Conservation (phyloP, 139 green algal species). For the Coccomyxa sp. region DNA sequence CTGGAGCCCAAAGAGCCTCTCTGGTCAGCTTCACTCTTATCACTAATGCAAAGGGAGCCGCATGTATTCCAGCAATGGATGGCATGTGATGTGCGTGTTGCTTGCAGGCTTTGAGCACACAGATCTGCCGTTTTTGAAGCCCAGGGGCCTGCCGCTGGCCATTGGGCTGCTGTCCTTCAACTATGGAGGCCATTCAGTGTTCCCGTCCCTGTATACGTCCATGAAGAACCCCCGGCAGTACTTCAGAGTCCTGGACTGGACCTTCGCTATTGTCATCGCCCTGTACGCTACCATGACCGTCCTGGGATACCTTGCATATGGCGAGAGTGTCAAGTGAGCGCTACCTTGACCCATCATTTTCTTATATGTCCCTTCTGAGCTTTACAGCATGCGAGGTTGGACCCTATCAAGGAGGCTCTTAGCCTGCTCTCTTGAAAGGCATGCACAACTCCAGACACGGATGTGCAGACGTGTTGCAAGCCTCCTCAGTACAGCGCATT, state of each 20-base stretch:
- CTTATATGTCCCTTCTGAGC: not conserved
- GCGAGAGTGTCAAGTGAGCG: not conserved
- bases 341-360: not conserved
- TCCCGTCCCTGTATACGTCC: conserved; percentile 36
- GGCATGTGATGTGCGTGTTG: not conserved
- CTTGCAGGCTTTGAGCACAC: not conserved
- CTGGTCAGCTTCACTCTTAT: no score
- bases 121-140: not conserved
- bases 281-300: conserved; percentile 25
- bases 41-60: no score
- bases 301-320: not conserved
- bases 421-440: not conserved
- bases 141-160: conserved; percentile 18
- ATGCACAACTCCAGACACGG: no score
- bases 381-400: not conserved
- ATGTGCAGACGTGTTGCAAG: no score
- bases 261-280: conserved; percentile 25
- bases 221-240: conserved; percentile 33
- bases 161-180: conserved; percentile 34
- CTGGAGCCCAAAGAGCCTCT: no score
- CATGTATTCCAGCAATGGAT: not conserved
- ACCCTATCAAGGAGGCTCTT: not conserved
- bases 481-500: no score
- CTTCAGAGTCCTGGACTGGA: conserved; percentile 22
- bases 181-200: conserved; percentile 33